Evolutionary conservation across 2,329 filamentous ascomycete genomes (phyloP).

Genomic region (Ustilaginoidea virens): DNA sequence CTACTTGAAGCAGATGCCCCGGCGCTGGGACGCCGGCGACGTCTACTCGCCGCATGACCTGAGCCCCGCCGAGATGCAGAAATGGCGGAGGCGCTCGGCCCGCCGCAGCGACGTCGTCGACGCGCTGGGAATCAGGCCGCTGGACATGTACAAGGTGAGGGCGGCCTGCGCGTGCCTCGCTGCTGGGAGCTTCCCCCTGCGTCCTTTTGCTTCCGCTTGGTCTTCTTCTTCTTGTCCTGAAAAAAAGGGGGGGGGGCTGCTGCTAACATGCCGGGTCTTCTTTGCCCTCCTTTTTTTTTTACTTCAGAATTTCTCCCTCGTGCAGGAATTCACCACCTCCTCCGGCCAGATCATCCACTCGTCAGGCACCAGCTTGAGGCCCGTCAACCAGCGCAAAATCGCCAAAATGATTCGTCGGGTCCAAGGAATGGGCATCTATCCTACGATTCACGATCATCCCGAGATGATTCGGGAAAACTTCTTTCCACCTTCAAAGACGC

Average conservation of each 20-base stretch:
- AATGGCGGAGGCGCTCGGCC: slow-evolving; percentile 52
- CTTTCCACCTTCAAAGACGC: too few relatives aligned
- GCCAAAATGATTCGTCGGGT: slow-evolving; percentile 83
- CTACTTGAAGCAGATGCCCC: slow-evolving; percentile 47
- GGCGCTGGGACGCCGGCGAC: slow-evolving; percentile 64
- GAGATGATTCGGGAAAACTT: slow-evolving; percentile 46
- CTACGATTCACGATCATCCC: slow-evolving; percentile 79
- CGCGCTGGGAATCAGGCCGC: slow-evolving; percentile 60
- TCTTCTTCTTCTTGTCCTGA: neutral
- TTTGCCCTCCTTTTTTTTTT: too few relatives aligned
- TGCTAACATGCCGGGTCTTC: too few relatives aligned
- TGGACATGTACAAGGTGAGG: slow-evolving; percentile 72
- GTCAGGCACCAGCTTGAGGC: slow-evolving; percentile 62
- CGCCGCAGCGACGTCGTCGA: slow-evolving; percentile 62
- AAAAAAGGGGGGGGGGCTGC: too few relatives aligned
- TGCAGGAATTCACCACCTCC: slow-evolving; percentile 74
- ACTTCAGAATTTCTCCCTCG: slow-evolving; percentile 72
- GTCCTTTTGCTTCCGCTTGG: neutral
- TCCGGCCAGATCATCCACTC: slow-evolving; percentile 74
- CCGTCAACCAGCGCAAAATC: slow-evolving; percentile 83
- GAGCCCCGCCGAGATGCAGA: slow-evolving; percentile 59
- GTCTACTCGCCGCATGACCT: slow-evolving; percentile 86
- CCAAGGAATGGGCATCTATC: slow-evolving; percentile 82
- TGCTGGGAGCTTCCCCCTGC: neutral
- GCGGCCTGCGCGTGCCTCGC: neutral